Conservation (phyloP, 805 yeast species). For the Metschnikowia borealis region DNA sequence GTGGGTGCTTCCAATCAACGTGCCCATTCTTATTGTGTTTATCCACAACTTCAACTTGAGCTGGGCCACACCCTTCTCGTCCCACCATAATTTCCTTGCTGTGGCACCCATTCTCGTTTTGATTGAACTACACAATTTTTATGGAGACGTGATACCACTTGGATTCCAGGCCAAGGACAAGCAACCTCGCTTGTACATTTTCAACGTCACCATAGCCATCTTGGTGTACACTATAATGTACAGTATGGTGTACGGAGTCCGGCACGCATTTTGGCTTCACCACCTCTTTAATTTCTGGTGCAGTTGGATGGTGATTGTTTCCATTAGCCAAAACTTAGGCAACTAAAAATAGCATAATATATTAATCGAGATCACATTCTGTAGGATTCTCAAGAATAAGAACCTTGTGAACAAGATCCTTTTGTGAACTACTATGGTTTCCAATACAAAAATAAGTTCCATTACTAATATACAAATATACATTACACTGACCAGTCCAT, state of each 20-base stretch:
- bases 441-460: slow-evolving; percentile 18
- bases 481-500: slow-evolving; percentile 19
- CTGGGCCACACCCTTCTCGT: slow-evolving; percentile 81
- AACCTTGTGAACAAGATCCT: too few relatives aligned
- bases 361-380: too few relatives aligned
- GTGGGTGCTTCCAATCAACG: slow-evolving; percentile 74
- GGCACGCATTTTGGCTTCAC: slow-evolving; percentile 83
- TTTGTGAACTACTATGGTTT: neutral
- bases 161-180: slow-evolving; percentile 3
- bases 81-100: slow-evolving; percentile 81
- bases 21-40: slow-evolving; percentile 78
- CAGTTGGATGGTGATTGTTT: slow-evolving; percentile 41
- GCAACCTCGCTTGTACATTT: slow-evolving; percentile 1
- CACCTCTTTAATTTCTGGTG: slow-evolving; percentile 65
- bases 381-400: too few relatives aligned
- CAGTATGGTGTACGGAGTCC: slow-evolving; percentile 66
- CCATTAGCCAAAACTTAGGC: slow-evolving; percentile 2
- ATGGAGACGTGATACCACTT: slow-evolving; percentile 36
- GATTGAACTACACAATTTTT: slow-evolving; percentile 46
- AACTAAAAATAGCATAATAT: neutral
- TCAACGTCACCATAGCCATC: slow-evolving; percentile 20
- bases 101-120: slow-evolving; percentile 67
- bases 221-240: slow-evolving; percentile 55
- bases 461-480: slow-evolving; percentile 23
- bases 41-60: slow-evolving; percentile 70